These are phyloP conservation scores for Alternaria triticimaculans DNA, from an alignment of 2,329 filamentous ascomycete species.

Conservation along the genomic window DNA sequence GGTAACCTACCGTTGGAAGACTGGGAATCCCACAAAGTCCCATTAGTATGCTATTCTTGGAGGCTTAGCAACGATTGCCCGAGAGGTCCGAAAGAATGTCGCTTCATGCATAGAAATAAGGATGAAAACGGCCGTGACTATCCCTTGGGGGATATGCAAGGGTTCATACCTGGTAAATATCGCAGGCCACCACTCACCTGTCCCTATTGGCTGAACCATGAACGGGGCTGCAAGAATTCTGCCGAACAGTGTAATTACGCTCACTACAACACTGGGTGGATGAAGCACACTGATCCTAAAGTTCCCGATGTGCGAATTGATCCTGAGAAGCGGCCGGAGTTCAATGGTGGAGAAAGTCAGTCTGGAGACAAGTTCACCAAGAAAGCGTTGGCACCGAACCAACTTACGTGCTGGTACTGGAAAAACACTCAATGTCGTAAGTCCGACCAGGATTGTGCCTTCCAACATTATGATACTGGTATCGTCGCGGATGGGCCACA, in stretches of 20 bases:
- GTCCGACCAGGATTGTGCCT: conserved; percentile 13
- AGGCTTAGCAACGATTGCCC: conserved; percentile 30
- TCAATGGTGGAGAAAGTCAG: background rate
- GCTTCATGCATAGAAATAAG: conserved; percentile 36
- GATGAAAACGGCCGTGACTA: conserved; percentile 25
- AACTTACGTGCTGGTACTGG: conserved; percentile 36
- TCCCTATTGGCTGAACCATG: conserved; percentile 28
- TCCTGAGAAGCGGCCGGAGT: background rate
- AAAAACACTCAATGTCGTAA: conserved; percentile 10
- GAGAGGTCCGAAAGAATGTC: conserved; percentile 24
- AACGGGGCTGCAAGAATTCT: conserved; percentile 23
- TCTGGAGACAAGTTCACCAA: background rate
- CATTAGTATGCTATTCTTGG: conserved; percentile 39
- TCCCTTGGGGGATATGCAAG: conserved; percentile 20
- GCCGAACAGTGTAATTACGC: conserved; percentile 34
- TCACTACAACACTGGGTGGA: conserved; percentile 41
- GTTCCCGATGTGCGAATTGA: conserved; percentile 16
- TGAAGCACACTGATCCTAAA: background rate
- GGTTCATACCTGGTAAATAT: conserved; percentile 35
- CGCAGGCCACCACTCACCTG: conserved; percentile 38
- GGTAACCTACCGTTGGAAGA: conserved; percentile 12
- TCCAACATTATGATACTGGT: conserved; percentile 24
- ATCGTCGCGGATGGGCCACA: conserved; percentile 11
- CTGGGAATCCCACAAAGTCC: conserved; percentile 38
- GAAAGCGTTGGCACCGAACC: background rate